Evolutionary conservation across 192 early-diverging fungal genomes (phyloP).

Genomic region (Coemansia sp.): DNA sequence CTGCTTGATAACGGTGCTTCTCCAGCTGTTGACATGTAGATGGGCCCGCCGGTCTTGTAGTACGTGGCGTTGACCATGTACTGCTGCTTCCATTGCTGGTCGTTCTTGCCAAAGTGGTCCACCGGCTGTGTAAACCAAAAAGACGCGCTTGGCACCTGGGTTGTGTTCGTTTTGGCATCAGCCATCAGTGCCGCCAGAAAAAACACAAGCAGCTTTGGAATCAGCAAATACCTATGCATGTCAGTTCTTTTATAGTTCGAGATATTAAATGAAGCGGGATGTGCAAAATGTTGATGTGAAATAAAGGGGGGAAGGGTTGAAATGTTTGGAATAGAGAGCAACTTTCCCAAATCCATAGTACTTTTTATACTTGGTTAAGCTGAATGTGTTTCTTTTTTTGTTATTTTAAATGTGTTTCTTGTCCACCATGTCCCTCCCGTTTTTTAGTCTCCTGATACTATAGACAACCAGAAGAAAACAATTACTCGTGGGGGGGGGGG

Average conservation of each 20-base stretch:
- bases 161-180: not conserved
- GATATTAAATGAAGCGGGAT: too few species aligned
- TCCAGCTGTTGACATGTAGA: constrained; percentile 40
- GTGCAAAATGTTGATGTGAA: too few species aligned
- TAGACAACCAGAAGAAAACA: too few species aligned
- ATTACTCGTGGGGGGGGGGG: too few species aligned
- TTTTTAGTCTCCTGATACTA: too few species aligned
- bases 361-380: too few species aligned
- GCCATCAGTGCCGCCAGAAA: not conserved
- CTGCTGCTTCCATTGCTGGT: constrained; percentile 37
- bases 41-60: constrained; percentile 41
- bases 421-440: too few species aligned
- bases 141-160: not conserved
- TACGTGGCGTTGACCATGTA: constrained; percentile 45
- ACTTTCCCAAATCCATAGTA: too few species aligned
- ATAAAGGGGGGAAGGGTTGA: too few species aligned
- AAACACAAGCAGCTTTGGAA: not conserved
- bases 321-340: too few species aligned
- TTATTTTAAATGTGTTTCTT: too few species aligned
- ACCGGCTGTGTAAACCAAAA: constrained; percentile 44
- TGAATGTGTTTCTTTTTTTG: too few species aligned
- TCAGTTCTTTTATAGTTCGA: not conserved
- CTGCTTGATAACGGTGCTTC: constrained; percentile 22
- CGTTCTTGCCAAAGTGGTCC: constrained; percentile 36
- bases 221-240: not conserved